Evolutionary conservation across 208 protist genomes (phyloP), one percentile per base, ranked within the genome.

Genomic region (Trichomonas vaginalis): DNA sequence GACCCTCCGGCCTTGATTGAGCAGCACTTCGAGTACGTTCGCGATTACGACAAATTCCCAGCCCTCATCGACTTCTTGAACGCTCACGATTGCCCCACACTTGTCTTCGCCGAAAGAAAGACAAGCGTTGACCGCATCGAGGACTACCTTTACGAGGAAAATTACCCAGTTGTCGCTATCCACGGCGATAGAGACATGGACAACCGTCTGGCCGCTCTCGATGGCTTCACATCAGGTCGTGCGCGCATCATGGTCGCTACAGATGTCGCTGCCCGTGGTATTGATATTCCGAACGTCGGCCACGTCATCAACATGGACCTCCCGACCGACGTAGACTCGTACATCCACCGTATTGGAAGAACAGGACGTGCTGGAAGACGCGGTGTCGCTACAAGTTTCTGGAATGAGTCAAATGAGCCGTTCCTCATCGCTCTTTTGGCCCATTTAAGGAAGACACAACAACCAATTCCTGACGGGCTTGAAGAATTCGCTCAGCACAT

Each of bases 301-400:
- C 96, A 99, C 80, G 99, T 99, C 61, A 98, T 99, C 27, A 99
- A 99, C 97, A 99, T 99, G 97, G 98, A 99, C 97, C 96, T 99
- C 95, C 98, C 99, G 32, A 98, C 97, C 95, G 98, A 99, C 39
- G 99, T 99, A 96, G 98, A 99, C 95, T 98, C 99, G 96, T 99
- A 99, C 97, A 98, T 99, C 15, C 99, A 99, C 97, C 98, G 99
- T 95, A 99, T 99, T 96, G 99, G 99, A 96, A 98, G 99, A 97
- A 99, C 99, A 51, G 99, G 99, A 83, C 99, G 99, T 96, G 96
- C 96, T 15, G 99, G 99, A 90, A 96, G 98, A 37, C 10, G 37
- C 39, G 92, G 92, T 4, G 23, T 79, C 14, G 92, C 92, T 12
- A 95, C 51, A n/a, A 45, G 49, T 10, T 95, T 95, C 27, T 61